Percentiles rank a stretch among this genome's conserved stretches.
These are phyloP conservation scores for Pleurostoma richardsiae DNA, from an alignment of 2,329 filamentous ascomycete genomes.

Conservation along the genomic window DNA sequence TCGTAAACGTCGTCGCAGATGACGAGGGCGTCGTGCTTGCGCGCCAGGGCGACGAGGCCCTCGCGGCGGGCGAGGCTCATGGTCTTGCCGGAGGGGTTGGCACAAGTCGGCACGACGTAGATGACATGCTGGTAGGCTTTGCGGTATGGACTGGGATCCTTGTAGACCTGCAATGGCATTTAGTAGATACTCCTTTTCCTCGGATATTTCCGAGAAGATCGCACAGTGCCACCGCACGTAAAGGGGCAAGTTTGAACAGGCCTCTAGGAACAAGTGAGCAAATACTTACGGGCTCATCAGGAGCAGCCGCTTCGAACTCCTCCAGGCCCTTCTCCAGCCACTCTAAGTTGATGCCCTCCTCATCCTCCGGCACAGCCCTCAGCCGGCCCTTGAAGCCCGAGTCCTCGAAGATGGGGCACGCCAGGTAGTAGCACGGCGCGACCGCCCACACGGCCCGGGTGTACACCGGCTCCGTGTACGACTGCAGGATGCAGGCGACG, in stretches of 20 bases:
- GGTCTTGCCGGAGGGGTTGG: conserved; percentile 81
- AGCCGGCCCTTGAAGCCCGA: conserved; percentile 65
- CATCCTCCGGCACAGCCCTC: conserved; percentile 69
- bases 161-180: conserved; percentile 22
- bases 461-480: conserved; percentile 72
- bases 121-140: conserved; percentile 86
- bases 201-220: no score
- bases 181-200: no score
- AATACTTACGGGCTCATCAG: conserved; percentile 2
- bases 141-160: conserved; percentile 49
- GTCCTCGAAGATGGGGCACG: conserved; percentile 80
- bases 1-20: conserved; percentile 94
- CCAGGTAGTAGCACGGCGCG: conserved; percentile 79
- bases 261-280: neutral
- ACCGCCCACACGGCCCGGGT: conserved; percentile 77
- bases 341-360: conserved; percentile 68
- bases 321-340: conserved; percentile 47
- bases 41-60: conserved; percentile 68
- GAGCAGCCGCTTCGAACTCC: conserved; percentile 17
- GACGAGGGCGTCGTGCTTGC: conserved; percentile 75
- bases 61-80: conserved; percentile 67
- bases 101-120: conserved; percentile 83
- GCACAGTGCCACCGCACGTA: no score
- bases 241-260: neutral
- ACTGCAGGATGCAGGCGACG: conserved; percentile 69